These are phyloP conservation scores for Mycosphaerella sp. DNA, from an alignment of 2,329 filamentous ascomycete genomes.

Conservation along the genomic window DNA sequence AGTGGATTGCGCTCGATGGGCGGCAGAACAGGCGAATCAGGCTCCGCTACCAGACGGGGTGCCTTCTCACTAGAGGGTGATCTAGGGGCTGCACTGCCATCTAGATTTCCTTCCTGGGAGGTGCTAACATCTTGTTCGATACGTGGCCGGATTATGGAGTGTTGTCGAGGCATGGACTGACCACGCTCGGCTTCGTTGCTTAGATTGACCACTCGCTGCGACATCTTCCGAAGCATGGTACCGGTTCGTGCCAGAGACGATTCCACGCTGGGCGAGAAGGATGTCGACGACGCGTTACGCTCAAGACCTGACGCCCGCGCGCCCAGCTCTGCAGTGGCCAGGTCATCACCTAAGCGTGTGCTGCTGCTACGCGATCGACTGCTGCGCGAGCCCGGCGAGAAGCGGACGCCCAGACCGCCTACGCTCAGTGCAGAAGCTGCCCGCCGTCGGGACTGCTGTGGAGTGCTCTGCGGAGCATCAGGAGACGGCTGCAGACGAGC, in stretches of 20 bases:
- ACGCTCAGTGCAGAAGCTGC: constrained; percentile 14
- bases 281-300: constrained; percentile 34
- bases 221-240: constrained; percentile 63
- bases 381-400: constrained; percentile 39
- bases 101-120: constrained; percentile 12
- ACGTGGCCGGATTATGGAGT: constrained; percentile 40
- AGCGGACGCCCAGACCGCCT: constrained; percentile 48
- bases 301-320: constrained; percentile 34
- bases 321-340: constrained; percentile 54
- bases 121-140: constrained; percentile 2
- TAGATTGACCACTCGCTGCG: constrained; percentile 94
- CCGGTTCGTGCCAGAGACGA: constrained; percentile 46
- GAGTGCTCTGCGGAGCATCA: constrained; percentile 38
- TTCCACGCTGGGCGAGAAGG: constrained; percentile 41
- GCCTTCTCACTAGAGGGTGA: constrained; percentile 32
- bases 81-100: constrained; percentile 23
- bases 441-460: constrained; percentile 44
- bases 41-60: constrained; percentile 27
- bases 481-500: constrained; percentile 52
- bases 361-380: constrained; percentile 31
- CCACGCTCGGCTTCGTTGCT: constrained; percentile 89
- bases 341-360: constrained; percentile 55
- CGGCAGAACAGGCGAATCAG: constrained; percentile 24
- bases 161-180: constrained; percentile 57
- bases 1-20: constrained; percentile 60